A percentile compares a stretch with the other conserved stretches of the same genome.
Evolutionary conservation across 2,329 filamentous ascomycete species (phyloP).

Genomic region (Curvularia sp.): DNA sequence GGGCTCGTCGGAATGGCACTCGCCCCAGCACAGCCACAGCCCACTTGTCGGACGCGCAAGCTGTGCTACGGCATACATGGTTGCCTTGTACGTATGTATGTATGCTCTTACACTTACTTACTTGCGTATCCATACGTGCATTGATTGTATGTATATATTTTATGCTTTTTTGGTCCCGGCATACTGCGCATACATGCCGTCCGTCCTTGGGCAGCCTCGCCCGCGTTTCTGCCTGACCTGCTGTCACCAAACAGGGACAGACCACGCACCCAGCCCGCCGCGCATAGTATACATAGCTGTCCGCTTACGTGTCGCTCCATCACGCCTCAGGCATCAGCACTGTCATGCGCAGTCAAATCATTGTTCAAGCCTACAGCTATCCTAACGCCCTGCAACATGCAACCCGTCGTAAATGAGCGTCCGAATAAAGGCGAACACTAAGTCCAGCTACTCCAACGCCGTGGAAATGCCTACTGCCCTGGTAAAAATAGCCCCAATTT

Average conservation of each 20-base stretch:
- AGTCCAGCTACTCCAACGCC: constrained; percentile 35
- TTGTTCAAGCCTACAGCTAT: constrained; percentile 23
- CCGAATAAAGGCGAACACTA: constrained; percentile 26
- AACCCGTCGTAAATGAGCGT: constrained; percentile 39
- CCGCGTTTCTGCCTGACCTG: constrained; percentile 7
- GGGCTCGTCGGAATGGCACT: constrained; percentile 18
- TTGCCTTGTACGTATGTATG: not conserved
- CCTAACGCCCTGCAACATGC: constrained; percentile 23
- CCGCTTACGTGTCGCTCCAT: constrained; percentile 32
- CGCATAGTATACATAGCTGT: constrained; percentile 14
- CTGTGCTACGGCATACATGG: constrained; percentile 5
- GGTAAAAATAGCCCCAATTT: constrained; percentile 33
- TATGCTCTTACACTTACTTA: not conserved
- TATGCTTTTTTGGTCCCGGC: not conserved
- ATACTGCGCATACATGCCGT: not conserved
- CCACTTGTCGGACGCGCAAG: constrained; percentile 14
- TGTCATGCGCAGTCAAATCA: constrained; percentile 21
- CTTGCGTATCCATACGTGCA: not conserved
- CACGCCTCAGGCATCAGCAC: constrained; percentile 24
- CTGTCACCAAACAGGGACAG: constrained; percentile 6
- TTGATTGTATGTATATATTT: not conserved
- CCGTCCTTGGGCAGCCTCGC: constrained; percentile 7
- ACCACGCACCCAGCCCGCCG: constrained; percentile 16
- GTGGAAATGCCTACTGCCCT: constrained; percentile 40
- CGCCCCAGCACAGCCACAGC: constrained; percentile 29